Conservation (phyloP, 169 alveolate genomes). For the Eimeria mitis region DNA sequence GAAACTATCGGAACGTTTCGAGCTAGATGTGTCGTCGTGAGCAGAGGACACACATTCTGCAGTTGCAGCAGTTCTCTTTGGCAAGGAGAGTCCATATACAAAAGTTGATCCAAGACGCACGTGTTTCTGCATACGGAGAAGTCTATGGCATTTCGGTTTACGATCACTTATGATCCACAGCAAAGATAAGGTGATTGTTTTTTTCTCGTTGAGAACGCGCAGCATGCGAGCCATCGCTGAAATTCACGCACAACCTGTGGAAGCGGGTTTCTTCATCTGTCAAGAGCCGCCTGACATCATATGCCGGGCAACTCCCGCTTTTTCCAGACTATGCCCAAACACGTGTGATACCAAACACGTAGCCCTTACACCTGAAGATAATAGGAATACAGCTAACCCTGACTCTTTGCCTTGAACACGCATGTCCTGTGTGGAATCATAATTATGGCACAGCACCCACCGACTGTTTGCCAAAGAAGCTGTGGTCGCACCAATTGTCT, state of each 20-base stretch:
- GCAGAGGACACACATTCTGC: constrained; percentile 5
- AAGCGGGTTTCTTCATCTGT: not conserved
- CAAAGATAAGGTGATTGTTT: not conserved
- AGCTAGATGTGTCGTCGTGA: not conserved
- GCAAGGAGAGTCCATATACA: not conserved
- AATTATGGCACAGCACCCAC: not conserved
- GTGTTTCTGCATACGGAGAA: not conserved
- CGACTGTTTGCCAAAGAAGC: not conserved
- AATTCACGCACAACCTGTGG: not conserved
- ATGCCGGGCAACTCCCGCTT: not conserved
- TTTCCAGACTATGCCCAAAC: not conserved
- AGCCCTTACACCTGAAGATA: not conserved
- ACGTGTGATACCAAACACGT: not conserved
- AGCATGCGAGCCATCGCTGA: no score
- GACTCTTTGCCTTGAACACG: not conserved
- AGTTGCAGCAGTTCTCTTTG: not conserved
- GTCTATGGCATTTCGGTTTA: not conserved
- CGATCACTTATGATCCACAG: not conserved
- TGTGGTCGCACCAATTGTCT: not conserved
- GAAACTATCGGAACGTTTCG: not conserved
- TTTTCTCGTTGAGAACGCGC: not conserved
- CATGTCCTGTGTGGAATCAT: not conserved
- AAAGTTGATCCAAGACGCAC: not conserved
- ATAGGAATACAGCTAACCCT: not conserved
- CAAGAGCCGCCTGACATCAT: not conserved